Evolutionary conservation across 345 rosid genomes (phyloP).

Genomic region (Syzygium oleosum): DNA sequence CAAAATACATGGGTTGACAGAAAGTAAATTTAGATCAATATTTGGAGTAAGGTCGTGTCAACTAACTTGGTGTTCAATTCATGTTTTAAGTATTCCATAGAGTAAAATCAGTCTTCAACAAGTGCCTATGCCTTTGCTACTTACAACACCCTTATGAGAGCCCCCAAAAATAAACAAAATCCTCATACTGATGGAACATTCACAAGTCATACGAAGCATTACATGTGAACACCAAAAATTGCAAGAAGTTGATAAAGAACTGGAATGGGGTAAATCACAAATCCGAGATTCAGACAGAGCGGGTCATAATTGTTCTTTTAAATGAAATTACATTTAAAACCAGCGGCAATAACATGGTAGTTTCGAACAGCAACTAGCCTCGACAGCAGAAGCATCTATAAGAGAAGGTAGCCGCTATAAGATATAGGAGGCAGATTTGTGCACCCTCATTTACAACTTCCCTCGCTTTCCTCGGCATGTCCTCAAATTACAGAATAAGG

Average conservation of each 20-base stretch:
- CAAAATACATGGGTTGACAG: background rate
- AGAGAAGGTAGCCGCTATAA: background rate
- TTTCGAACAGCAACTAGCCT: background rate
- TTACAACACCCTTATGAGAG: background rate
- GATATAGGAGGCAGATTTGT: background rate
- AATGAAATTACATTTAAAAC: background rate
- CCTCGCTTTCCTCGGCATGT: background rate
- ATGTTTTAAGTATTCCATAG: background rate
- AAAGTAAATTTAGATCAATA: background rate
- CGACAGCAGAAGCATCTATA: background rate
- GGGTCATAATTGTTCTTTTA: background rate
- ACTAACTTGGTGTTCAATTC: background rate
- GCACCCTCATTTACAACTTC: background rate
- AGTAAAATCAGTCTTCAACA: background rate
- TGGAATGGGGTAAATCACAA: background rate
- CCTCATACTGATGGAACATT: background rate
- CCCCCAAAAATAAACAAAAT: background rate
- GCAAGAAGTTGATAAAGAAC: background rate
- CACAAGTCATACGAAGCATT: background rate
- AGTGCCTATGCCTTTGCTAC: background rate
- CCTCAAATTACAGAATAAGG: background rate
- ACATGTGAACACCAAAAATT: background rate
- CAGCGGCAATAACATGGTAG: background rate
- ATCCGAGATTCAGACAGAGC: background rate
- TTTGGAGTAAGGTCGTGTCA: background rate